Percentiles rank a stretch among this genome's conserved stretches.
phyloP scores from a whole-genome alignment of 1,139 yeast species.

The Kodamaea anthophila region DNA sequence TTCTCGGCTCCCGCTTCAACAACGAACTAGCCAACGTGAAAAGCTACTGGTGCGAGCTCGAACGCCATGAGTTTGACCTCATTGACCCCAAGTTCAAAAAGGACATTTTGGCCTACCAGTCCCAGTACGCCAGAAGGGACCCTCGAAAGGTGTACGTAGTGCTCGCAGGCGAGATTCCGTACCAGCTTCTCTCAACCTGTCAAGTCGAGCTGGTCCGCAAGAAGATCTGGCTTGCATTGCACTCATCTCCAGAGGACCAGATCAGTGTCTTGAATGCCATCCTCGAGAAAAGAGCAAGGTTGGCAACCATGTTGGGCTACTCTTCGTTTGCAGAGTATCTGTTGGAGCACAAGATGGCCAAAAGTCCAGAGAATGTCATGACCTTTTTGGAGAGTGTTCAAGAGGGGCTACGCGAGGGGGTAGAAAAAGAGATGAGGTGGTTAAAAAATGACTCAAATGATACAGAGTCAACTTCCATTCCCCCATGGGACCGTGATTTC shows the following conservation, averaged over 20 bases:
- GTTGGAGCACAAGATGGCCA: conserved; percentile 86
- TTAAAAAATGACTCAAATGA: neutral
- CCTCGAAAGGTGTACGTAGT: conserved; percentile 45
- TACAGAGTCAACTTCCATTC: neutral
- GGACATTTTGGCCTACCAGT: conserved; percentile 25
- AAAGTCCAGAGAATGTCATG: conserved; percentile 67
- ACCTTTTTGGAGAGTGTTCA: conserved; percentile 62
- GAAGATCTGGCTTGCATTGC: conserved; percentile 69
- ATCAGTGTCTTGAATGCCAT: conserved; percentile 53
- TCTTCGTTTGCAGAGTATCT: conserved; percentile 74
- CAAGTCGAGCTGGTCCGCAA: conserved; percentile 53
- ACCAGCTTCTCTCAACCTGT: conserved; percentile 56
- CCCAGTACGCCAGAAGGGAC: conserved; percentile 11
- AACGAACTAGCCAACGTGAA: conserved; percentile 48
- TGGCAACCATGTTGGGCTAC: conserved; percentile 73
- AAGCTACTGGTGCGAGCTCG: conserved; percentile 33
- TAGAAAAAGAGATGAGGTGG: conserved; percentile 1
- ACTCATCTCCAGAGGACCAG: conserved; percentile 54
- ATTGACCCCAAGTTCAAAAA: conserved; percentile 20
- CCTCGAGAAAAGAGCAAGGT: conserved; percentile 57
- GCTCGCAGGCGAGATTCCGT: conserved; percentile 62
- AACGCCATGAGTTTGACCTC: conserved; percentile 25
- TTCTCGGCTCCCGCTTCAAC: conserved; percentile 73
- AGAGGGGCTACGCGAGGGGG: conserved; percentile 15
- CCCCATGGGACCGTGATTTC: conserved; percentile 93